Percentiles rank a stretch among this genome's conserved stretches.
Evolutionary conservation across 129 eudicot genomes (phyloP).

Genomic region (Lactuca saligna): DNA sequence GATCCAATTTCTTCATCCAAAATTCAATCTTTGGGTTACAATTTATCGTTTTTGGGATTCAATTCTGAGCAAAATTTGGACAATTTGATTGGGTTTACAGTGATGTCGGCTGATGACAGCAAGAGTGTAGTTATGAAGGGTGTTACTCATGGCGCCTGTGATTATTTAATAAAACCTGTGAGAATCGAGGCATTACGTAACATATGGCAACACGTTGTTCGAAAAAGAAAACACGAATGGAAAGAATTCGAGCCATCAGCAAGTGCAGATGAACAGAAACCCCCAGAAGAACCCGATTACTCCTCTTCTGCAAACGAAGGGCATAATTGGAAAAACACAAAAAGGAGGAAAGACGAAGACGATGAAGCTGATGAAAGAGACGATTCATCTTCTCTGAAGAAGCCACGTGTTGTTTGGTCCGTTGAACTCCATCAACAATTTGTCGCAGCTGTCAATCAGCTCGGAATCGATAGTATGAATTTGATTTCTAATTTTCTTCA

Average conservation of each 20-base stretch:
- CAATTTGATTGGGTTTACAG: slow-evolving; percentile 28
- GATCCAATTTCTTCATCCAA: neutral
- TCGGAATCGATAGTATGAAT: slow-evolving; percentile 59
- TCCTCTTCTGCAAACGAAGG: slow-evolving; percentile 38
- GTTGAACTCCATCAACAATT: slow-evolving; percentile 64
- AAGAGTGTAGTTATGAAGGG: slow-evolving; percentile 69
- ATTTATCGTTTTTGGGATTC: slow-evolving; percentile 11
- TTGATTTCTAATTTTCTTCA: neutral
- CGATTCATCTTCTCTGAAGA: slow-evolving; percentile 61
- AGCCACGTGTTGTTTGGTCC: slow-evolving; percentile 72
- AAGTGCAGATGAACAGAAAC: slow-evolving; percentile 54
- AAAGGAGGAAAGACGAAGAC: slow-evolving; percentile 57
- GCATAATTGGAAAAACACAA: slow-evolving; percentile 47
- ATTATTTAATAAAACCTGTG: slow-evolving; percentile 64
- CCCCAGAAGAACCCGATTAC: slow-evolving; percentile 34
- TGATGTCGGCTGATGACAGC: slow-evolving; percentile 69
- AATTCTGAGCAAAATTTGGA: neutral
- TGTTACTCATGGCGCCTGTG: slow-evolving; percentile 69
- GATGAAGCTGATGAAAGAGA: slow-evolving; percentile 49
- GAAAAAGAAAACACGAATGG: slow-evolving; percentile 55
- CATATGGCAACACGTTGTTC: slow-evolving; percentile 70
- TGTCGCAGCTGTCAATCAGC: slow-evolving; percentile 65
- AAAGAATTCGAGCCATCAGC: slow-evolving; percentile 77
- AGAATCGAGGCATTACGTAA: slow-evolving; percentile 63
- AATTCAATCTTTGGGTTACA: neutral